Evolutionary conservation across 306 rosid genomes (phyloP), one percentile per base, ranked within the genome.

Genomic region (Vicia faba): DNA sequence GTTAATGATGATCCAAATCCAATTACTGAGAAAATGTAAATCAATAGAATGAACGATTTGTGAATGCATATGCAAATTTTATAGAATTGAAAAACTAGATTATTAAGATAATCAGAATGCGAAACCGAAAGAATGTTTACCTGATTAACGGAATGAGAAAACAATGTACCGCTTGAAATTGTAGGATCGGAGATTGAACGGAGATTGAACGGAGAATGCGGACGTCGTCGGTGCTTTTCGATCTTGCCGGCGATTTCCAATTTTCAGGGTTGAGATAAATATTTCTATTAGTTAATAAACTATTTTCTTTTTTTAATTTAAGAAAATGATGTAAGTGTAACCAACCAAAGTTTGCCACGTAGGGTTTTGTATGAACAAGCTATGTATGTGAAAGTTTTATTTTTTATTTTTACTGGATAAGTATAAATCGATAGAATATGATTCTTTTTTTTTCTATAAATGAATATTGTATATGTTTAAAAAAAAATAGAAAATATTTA

Each of bases 291-390:
- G 12, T 26, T 5, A 9, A 11, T 35, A 20, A 61, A 14, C 2
- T 43, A 1, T 7, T 1, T 10, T 1, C 0, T 0, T 5, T 35
- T 39, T n/a, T 54, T 26, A 7, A 5, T 6, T 55, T 55, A 13
- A 25, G 11, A 19, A 12, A 39, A 72, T 84, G 86, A 84, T 82
- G 93, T 82, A 66, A 11, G 59, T 49, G 0, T 16, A 41, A 0
- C 89, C 83, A 87, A 82, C 36, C n/a, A 65, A 7, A 1, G 6
- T 18, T 4, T 25, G 79, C 79, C 93, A 87, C 86, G 80, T 84
- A 12, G 6, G 2, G 0, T 4, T 1, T 44, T 64, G 23, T 18
- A 15, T 41, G 65, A 12, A 14, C 75, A 33, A 1, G 26, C 31
- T 57, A 70, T 25, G 23, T 12, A 15, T 53, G 2, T 11, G 3